phyloP scores from a whole-genome alignment of 306 rosid genomes.

The Hippophae rhamnoides region DNA sequence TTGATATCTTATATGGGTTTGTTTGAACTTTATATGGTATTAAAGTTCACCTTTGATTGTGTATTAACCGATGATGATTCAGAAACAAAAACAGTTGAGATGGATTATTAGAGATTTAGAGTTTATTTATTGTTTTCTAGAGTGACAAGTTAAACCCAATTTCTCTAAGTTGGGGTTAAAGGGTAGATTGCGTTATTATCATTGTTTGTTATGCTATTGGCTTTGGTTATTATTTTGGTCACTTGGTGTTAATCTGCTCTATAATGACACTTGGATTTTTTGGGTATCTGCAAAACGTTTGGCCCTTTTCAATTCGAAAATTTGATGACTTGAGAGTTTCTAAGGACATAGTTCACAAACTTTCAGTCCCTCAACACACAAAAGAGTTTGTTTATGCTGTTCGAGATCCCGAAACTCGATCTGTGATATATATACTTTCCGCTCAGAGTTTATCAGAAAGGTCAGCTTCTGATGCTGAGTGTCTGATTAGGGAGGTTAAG shows the following conservation, averaged over 20 bases:
- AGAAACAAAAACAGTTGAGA: too few species aligned
- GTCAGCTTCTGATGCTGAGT: slow-evolving; percentile 45
- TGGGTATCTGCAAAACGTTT: slow-evolving; percentile 39
- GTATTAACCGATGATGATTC: too few species aligned
- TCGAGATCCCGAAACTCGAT: slow-evolving; percentile 40
- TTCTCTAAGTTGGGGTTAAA: background rate
- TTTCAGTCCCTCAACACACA: slow-evolving; percentile 41
- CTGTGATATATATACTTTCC: slow-evolving; percentile 59
- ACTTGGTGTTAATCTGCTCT: slow-evolving; percentile 7
- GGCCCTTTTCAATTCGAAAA: slow-evolving; percentile 55
- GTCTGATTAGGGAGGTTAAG: slow-evolving; percentile 42
- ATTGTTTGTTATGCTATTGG: background rate
- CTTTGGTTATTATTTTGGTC: background rate
- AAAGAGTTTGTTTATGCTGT: slow-evolving; percentile 62
- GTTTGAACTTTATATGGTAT: too few species aligned
- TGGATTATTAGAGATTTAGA: too few species aligned
- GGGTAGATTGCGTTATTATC: background rate
- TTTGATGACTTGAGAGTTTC: slow-evolving; percentile 42
- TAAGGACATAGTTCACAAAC: slow-evolving; percentile 40
- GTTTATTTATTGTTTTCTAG: too few species aligned
- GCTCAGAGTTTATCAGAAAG: slow-evolving; percentile 52
- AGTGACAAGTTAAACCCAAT: background rate
- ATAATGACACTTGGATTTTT: slow-evolving; percentile 45
- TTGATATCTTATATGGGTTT: too few species aligned
- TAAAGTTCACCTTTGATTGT: too few species aligned